phyloP scores from a whole-genome alignment of 2,329 filamentous ascomycete species.

The Sarocladiaceae sp. region DNA sequence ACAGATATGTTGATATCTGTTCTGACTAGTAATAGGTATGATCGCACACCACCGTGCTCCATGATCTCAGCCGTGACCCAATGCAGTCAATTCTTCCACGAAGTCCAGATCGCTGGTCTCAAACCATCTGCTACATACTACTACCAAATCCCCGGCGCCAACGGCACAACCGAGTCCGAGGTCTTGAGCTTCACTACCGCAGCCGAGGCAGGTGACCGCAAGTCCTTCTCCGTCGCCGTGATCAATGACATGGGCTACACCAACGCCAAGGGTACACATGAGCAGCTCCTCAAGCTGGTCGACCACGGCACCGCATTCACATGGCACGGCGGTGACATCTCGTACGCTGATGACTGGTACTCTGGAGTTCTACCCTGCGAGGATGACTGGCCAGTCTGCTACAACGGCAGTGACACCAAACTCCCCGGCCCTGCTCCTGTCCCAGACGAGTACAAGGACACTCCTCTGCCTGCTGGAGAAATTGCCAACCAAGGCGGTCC shows the following conservation, averaged over 20 bases:
- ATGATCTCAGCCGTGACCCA: slow-evolving; percentile 36
- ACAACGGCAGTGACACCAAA: slow-evolving; percentile 46
- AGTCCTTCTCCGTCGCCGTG: slow-evolving; percentile 46
- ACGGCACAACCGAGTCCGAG: slow-evolving; percentile 48
- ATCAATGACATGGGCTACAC: slow-evolving; percentile 50
- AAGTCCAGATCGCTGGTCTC: slow-evolving; percentile 31
- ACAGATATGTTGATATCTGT: not conserved
- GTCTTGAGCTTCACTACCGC: slow-evolving; percentile 50
- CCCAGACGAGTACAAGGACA: not conserved
- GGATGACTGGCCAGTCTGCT: slow-evolving; percentile 46
- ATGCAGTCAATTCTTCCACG: slow-evolving; percentile 47
- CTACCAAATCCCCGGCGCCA: slow-evolving; percentile 43
- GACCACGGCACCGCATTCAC: slow-evolving; percentile 27
- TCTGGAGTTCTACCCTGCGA: slow-evolving; percentile 39
- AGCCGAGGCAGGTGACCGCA: slow-evolving; percentile 48
- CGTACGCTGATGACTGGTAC: slow-evolving; percentile 56
- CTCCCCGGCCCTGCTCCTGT: slow-evolving; percentile 1
- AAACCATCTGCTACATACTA: slow-evolving; percentile 53
- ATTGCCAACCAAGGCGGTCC: slow-evolving; percentile 1
- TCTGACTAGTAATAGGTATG: slow-evolving; percentile 30
- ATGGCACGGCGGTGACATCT: slow-evolving; percentile 51
- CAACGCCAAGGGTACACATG: slow-evolving; percentile 48
- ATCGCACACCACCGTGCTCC: slow-evolving; percentile 47
- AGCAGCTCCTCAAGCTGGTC: slow-evolving; percentile 21
- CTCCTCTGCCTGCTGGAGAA: not conserved